A percentile compares a stretch with the other conserved stretches of the same genome.
These are phyloP conservation scores for Trichoderma lentiforme DNA, from an alignment of 2,329 filamentous ascomycete species.

Conservation along the genomic window DNA sequence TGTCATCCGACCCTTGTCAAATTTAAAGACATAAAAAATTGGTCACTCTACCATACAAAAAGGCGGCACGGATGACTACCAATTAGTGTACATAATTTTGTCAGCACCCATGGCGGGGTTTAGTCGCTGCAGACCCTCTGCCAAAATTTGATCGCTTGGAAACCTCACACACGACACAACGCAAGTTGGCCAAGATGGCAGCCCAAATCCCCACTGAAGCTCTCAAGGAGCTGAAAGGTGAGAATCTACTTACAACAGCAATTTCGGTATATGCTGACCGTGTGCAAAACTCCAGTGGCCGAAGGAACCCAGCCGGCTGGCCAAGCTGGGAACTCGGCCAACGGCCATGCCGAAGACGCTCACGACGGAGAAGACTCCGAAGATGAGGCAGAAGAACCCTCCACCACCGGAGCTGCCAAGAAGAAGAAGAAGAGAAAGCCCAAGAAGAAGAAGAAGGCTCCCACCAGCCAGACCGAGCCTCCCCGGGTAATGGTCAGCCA, in stretches of 20 bases:
- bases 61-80: neutral
- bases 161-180: conserved; percentile 10
- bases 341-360: conserved; percentile 36
- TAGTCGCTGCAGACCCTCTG: neutral
- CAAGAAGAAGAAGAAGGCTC: conserved; percentile 76
- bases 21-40: neutral
- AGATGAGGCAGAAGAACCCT: conserved; percentile 50
- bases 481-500: conserved; percentile 69
- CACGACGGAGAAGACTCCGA: conserved; percentile 49
- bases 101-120: conserved; percentile 16
- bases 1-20: neutral
- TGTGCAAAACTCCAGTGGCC: conserved; percentile 27
- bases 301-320: conserved; percentile 39
- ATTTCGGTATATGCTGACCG: neutral
- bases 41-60: neutral
- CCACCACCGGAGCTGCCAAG: conserved; percentile 33
- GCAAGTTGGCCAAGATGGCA: conserved; percentile 37
- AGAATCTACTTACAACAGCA: neutral
- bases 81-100: neutral
- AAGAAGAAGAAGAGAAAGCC: conserved; percentile 74
- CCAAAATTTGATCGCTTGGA: conserved; percentile 13
- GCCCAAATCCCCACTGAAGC: conserved; percentile 42
- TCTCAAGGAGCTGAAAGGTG: conserved; percentile 44
- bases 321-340: conserved; percentile 39
- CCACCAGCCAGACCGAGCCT: conserved; percentile 69